phyloP scores from a whole-genome alignment of 2,329 filamentous ascomycete genomes.

The Fusarium coicis region DNA sequence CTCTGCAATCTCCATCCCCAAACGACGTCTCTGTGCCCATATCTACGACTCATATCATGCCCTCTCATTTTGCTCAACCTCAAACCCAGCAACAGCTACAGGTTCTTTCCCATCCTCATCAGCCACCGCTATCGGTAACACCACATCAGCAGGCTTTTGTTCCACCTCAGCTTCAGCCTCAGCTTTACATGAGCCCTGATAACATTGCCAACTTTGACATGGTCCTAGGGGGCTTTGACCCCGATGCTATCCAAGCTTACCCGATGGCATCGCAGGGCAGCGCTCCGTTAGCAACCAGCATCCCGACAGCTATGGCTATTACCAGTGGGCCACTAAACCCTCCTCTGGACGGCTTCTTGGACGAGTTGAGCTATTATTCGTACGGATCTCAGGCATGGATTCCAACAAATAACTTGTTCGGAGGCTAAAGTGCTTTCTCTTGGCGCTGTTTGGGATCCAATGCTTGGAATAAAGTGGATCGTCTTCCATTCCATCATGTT shows the following conservation, averaged over 20 bases:
- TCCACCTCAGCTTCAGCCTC: conserved; percentile 23
- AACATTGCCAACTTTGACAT: conserved; percentile 47
- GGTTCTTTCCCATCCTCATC: not conserved
- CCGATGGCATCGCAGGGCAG: conserved; percentile 16
- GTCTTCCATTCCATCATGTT: not conserved
- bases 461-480: not conserved
- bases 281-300: conserved; percentile 7
- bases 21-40: conserved; percentile 28
- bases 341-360: conserved; percentile 59
- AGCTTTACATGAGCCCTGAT: conserved; percentile 19
- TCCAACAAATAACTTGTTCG: conserved; percentile 35
- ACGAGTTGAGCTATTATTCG: conserved; percentile 57
- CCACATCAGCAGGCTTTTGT: conserved; percentile 36
- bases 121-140: conserved; percentile 10
- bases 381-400: conserved; percentile 49
- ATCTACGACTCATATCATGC: conserved; percentile 3
- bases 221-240: conserved; percentile 55
- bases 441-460: too few relatives aligned
- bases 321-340: conserved; percentile 35
- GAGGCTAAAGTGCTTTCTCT: conserved; percentile 26
- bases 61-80: conserved; percentile 31
- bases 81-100: conserved; percentile 36
- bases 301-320: conserved; percentile 1
- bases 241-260: conserved; percentile 24
- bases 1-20: conserved; percentile 24